These are phyloP conservation scores for Pythium graminicola DNA, from an alignment of 352 stramenopile species.

Conservation along the genomic window DNA sequence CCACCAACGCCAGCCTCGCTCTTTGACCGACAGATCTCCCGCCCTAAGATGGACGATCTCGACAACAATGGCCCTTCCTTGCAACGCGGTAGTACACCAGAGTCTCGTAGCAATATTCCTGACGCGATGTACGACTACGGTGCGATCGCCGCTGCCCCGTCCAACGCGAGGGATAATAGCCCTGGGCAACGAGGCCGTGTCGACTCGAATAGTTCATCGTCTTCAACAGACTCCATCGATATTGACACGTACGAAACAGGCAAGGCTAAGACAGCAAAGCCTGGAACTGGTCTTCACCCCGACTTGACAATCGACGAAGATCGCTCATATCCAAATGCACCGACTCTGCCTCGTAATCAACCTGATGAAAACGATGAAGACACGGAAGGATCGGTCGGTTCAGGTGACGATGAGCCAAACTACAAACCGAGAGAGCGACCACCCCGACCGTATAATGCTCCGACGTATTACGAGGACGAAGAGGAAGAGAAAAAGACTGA, in stretches of 20 bases:
- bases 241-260: conserved; percentile 52
- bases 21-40: conserved; percentile 45
- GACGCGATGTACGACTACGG: conserved; percentile 27
- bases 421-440: background rate
- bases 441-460: background rate
- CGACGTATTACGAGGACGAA: conserved; percentile 24
- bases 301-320: conserved; percentile 5
- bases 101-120: conserved; percentile 17
- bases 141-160: conserved; percentile 1
- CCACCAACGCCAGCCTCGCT: conserved; percentile 38
- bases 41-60: conserved; percentile 8
- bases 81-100: conserved; percentile 13
- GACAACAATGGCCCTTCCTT: background rate
- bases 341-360: background rate
- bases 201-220: conserved; percentile 54
- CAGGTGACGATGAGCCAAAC: conserved; percentile 17
- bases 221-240: conserved; percentile 61
- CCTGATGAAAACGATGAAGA: conserved; percentile 13
- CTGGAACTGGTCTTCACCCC: background rate
- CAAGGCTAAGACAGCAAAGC: conserved; percentile 3
- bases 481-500: conserved; percentile 58
- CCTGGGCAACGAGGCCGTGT: conserved; percentile 15
- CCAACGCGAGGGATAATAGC: background rate
- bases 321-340: conserved; percentile 1
- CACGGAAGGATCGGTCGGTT: conserved; percentile 23